Evolutionary conservation across 805 yeast species (phyloP), one percentile per base, ranked within the genome.

Genomic region (Starmerella floris): DNA sequence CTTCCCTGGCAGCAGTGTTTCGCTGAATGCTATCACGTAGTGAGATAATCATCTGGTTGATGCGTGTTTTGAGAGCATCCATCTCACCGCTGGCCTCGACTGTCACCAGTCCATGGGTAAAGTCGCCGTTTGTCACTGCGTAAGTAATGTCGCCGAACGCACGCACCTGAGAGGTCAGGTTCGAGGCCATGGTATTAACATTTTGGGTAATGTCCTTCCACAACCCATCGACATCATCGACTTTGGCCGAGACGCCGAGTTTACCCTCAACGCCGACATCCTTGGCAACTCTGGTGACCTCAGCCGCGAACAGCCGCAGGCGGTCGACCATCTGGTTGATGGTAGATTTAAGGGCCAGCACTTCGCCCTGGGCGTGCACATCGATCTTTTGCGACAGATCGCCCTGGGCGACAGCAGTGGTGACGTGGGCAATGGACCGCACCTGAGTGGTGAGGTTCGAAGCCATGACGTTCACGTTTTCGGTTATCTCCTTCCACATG

Each of bases 251-350:
- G 37, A 83, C 91, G 54, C 95, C 95, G 42, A 83, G 71, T 60
- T 83, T 83, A 65, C 95, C 95, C 56, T 83, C 88, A 39, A 83
- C 82, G 66, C 95, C 95, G 51, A 83, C 94, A 66, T 83, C 94
- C 51, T 83, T 76, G 9, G 95, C 95, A 34, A 83, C 94, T 55
- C 85, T 72, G 1, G 94, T 77, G 43, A 83, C 95, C 62, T 83
- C 95, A 23, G 79, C 74, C 9, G 93, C 94, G 59, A 83, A 83
- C 40, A 83, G 76, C 59, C 82, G 91, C 55, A 83, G 72, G 35
- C 91, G 76, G 59, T 83, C 94, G 68, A 83, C 94, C 95, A 83
- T 83, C 66, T 81, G 82, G 61, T 83, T 83, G 63, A 83, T 83
- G 6, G 95, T 83, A 48, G 78, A 73, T 56, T 83, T 83, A 61